These are phyloP conservation scores for Themeda triandra DNA, from an alignment of 176 grass and related monocot species.

Conservation along the genomic window DNA sequence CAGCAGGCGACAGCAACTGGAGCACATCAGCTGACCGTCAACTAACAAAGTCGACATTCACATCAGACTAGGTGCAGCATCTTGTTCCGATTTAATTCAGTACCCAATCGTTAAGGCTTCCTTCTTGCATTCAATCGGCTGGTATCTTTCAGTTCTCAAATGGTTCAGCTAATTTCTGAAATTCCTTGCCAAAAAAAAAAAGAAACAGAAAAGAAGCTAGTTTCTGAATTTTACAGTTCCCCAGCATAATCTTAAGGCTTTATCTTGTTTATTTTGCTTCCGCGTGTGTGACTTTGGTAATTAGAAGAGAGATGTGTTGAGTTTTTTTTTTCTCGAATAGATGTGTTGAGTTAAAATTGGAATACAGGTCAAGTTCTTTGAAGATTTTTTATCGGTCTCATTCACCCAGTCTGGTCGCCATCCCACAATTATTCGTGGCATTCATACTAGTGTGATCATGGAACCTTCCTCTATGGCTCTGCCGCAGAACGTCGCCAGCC, in stretches of 20 bases:
- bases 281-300: neutral
- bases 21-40: neutral
- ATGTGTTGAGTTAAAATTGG: neutral
- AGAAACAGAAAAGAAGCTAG: too few species aligned
- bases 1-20: neutral
- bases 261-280: neutral
- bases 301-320: neutral
- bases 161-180: neutral
- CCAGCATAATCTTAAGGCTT: too few species aligned
- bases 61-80: neutral
- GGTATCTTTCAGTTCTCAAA: neutral
- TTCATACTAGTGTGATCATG: neutral
- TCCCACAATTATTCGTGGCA: too few species aligned
- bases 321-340: too few species aligned
- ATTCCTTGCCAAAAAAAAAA: too few species aligned
- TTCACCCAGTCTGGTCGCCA: too few species aligned
- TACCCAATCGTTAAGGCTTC: neutral
- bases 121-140: neutral
- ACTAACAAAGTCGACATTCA: neutral
- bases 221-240: neutral
- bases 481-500: neutral
- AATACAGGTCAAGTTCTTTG: too few species aligned
- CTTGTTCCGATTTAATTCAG: neutral
- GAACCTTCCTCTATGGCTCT: neutral
- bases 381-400: too few species aligned